Conservation (phyloP, 2,329 filamentous ascomycete species). For the Mariannaea elegans region DNA sequence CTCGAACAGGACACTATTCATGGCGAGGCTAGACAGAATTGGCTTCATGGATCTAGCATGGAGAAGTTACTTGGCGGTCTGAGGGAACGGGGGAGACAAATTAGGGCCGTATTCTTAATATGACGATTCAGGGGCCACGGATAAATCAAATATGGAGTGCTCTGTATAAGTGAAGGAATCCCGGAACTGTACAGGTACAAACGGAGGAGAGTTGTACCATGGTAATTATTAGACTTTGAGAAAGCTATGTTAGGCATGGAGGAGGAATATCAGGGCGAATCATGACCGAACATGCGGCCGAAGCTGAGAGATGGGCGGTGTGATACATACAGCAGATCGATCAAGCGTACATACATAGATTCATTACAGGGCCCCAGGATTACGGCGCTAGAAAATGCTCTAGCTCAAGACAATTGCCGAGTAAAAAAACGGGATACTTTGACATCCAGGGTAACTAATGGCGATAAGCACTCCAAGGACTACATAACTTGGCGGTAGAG, state of each 20-base stretch:
- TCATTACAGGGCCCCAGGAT: background rate
- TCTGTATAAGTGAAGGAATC: too few relatives aligned
- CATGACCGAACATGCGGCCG: background rate
- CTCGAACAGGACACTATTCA: background rate
- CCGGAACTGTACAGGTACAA: background rate
- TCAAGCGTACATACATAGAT: background rate
- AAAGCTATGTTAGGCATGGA: too few relatives aligned
- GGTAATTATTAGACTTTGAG: too few relatives aligned
- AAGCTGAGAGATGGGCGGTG: background rate
- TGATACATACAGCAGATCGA: background rate
- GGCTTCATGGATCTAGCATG: background rate
- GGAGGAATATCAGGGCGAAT: too few relatives aligned
- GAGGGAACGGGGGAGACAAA: background rate
- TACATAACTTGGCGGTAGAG: too few relatives aligned
- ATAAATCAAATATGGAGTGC: too few relatives aligned
- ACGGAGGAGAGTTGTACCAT: too few relatives aligned
- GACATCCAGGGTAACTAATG: background rate
- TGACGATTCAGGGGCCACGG: constrained; percentile 13
- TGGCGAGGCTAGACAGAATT: background rate
- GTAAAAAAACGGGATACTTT: too few relatives aligned
- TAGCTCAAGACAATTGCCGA: too few relatives aligned
- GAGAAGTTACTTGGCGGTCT: background rate
- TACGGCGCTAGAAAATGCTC: background rate
- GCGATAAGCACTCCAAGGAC: background rate
- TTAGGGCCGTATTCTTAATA: background rate